A percentile compares a stretch with the other conserved stretches of the same genome.
phyloP scores from a whole-genome alignment of 768 basidiomycete species.

The Naganishia antarctica region DNA sequence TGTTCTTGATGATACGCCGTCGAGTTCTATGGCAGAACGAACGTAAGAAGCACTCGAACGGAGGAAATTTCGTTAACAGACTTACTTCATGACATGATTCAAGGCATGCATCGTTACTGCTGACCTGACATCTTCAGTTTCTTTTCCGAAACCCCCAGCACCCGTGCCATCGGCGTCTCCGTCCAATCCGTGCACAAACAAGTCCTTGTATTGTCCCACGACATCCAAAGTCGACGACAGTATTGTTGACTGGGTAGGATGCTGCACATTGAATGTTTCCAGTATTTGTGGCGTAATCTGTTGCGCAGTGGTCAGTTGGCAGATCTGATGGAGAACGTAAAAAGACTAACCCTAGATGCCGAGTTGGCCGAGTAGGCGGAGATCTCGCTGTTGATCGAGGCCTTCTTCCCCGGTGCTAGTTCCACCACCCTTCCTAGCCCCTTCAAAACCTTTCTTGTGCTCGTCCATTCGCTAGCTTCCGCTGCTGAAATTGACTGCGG shows the following conservation, averaged over 20 bases:
- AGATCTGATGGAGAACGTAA: neutral
- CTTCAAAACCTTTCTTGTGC: slow-evolving; percentile 54
- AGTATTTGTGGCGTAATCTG: slow-evolving; percentile 52
- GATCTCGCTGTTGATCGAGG: neutral
- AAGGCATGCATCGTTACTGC: slow-evolving; percentile 71
- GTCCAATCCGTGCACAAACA: slow-evolving; percentile 67
- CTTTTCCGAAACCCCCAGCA: slow-evolving; percentile 37
- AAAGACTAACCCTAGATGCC: slow-evolving; percentile 3
- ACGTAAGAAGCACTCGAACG: neutral
- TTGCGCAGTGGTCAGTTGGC: neutral
- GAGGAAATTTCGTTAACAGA: too few species aligned
- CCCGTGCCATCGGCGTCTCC: slow-evolving; percentile 53
- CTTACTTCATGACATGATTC: slow-evolving; percentile 84
- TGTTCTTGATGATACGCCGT: slow-evolving; percentile 82
- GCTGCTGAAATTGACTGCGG: slow-evolving; percentile 54
- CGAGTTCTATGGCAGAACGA: slow-evolving; percentile 66
- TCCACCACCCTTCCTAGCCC: slow-evolving; percentile 60
- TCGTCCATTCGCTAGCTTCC: slow-evolving; percentile 60
- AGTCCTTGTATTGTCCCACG: slow-evolving; percentile 65
- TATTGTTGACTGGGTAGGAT: slow-evolving; percentile 19
- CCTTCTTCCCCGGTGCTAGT: slow-evolving; percentile 16
- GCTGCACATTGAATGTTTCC: slow-evolving; percentile 54
- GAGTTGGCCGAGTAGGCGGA: too few species aligned
- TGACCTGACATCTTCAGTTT: slow-evolving; percentile 63
- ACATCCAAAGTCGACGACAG: slow-evolving; percentile 50